Evolutionary conservation across 2,329 filamentous ascomycete genomes (phyloP).

Genomic region (Rosellinia necatrix): DNA sequence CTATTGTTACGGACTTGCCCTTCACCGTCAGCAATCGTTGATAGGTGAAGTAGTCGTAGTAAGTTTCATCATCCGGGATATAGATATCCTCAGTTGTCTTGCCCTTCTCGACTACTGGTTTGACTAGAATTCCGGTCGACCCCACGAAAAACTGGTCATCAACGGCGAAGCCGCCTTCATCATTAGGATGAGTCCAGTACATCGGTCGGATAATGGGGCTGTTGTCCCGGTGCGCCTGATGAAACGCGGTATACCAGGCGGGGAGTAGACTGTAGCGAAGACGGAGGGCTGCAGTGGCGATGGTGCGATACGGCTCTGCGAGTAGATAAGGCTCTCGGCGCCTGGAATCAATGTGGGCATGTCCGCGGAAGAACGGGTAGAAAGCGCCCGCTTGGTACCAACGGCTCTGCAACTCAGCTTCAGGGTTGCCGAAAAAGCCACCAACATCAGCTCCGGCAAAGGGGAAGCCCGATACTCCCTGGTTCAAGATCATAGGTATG

Average conservation of each 20-base stretch:
- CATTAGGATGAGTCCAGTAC: conserved; percentile 86
- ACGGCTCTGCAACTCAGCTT: conserved; percentile 84
- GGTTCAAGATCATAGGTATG: conserved; percentile 90
- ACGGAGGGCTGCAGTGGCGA: conserved; percentile 85
- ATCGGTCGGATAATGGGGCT: conserved; percentile 89
- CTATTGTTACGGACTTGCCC: conserved; percentile 70
- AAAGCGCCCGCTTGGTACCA: conserved; percentile 98
- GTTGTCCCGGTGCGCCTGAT: conserved; percentile 80
- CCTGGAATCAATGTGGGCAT: conserved; percentile 95
- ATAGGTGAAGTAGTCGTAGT: conserved; percentile 96
- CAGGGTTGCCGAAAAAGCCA: conserved; percentile 97
- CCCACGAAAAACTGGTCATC: conserved; percentile 95
- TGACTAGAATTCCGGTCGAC: conserved; percentile 85
- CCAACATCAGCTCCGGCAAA: conserved; percentile 96
- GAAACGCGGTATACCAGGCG: conserved; percentile 96
- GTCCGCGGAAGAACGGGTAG: conserved; percentile 97
- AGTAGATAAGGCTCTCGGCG: conserved; percentile 91
- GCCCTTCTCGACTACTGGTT: conserved; percentile 83
- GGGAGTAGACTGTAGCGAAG: conserved; percentile 89
- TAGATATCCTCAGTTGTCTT: conserved; percentile 77
- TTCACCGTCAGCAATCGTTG: conserved; percentile 70
- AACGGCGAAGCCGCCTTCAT: conserved; percentile 83
- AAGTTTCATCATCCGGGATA: conserved; percentile 84
- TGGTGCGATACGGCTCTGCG: conserved; percentile 81
- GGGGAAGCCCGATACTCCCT: conserved; percentile 90